Percentiles rank a stretch among this genome's conserved stretches.
These are phyloP conservation scores for Aureobasidium uvarum DNA, from an alignment of 2,329 filamentous ascomycete species.

Conservation along the genomic window DNA sequence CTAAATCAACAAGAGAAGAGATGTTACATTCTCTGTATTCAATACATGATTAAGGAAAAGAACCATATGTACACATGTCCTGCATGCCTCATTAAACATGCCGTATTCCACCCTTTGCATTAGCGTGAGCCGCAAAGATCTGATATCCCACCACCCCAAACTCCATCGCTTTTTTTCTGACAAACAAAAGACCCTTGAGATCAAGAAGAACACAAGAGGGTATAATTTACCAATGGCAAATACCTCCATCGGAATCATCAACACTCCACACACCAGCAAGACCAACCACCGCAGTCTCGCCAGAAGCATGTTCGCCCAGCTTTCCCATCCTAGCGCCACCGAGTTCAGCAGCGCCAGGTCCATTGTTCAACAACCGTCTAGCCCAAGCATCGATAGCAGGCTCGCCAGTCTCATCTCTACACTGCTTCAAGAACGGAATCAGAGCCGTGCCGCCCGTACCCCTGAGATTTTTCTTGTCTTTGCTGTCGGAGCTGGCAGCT, in stretches of 20 bases:
- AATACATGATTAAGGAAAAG: not conserved
- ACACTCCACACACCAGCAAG: constrained; percentile 86
- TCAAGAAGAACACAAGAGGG: not conserved
- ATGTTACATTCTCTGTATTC: constrained; percentile 1
- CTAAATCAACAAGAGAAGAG: not conserved
- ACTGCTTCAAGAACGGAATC: constrained; percentile 95
- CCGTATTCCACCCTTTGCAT: not conserved
- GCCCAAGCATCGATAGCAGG: constrained; percentile 74
- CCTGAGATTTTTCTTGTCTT: constrained; percentile 61
- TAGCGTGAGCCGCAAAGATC: constrained; percentile 4
- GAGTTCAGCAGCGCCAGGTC: constrained; percentile 44
- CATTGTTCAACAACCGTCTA: constrained; percentile 55
- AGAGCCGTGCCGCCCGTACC: constrained; percentile 92
- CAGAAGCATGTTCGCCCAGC: constrained; percentile 52
- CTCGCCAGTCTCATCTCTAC: constrained; percentile 91
- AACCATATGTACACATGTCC: constrained; percentile 12
- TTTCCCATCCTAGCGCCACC: constrained; percentile 52
- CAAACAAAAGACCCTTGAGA: not conserved
- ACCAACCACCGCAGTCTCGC: constrained; percentile 61
- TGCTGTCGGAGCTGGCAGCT: constrained; percentile 48
- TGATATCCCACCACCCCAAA: constrained; percentile 9
- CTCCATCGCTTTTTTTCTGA: constrained; percentile 15
- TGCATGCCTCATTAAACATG: not conserved
- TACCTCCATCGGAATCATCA: constrained; percentile 70
- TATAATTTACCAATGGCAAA: constrained; percentile 53